Percentiles rank a stretch among this genome's conserved stretches.
phyloP scores from a whole-genome alignment of 805 yeast genomes.

The Saccharomycopsis sp. region DNA sequence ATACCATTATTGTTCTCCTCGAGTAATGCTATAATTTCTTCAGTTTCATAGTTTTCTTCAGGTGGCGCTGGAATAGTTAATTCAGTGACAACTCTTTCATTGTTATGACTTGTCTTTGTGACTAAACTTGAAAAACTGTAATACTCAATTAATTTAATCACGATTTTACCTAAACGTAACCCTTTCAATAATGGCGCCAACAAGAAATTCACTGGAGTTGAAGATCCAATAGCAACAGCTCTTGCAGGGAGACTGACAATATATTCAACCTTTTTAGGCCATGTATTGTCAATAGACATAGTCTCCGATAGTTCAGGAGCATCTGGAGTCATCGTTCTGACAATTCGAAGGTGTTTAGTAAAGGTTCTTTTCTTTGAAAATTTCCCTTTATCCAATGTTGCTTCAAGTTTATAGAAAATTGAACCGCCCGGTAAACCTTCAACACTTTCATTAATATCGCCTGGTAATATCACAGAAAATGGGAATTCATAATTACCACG shows the following conservation, averaged over 20 bases:
- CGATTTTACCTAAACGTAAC: conserved; percentile 65
- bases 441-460: conserved; percentile 76
- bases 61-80: conserved; percentile 30
- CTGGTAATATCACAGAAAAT: conserved; percentile 78
- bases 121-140: conserved; percentile 33
- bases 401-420: conserved; percentile 64
- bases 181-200: conserved; percentile 81
- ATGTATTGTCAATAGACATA: conserved; percentile 85
- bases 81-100: conserved; percentile 58
- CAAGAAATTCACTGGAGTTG: conserved; percentile 59
- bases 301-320: conserved; percentile 85
- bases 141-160: conserved; percentile 60
- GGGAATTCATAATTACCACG: conserved; percentile 90
- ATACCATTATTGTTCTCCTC: neutral
- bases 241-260: conserved; percentile 78
- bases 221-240: conserved; percentile 86
- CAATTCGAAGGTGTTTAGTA: conserved; percentile 67
- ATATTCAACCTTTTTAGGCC: conserved; percentile 94
- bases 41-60: conserved; percentile 12
- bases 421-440: conserved; percentile 84
- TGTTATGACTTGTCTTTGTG: conserved; percentile 38
- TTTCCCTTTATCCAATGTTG: conserved; percentile 77
- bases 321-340: conserved; percentile 84
- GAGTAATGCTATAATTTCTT: neutral
- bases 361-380: conserved; percentile 59